Evolutionary conservation across 306 rosid species (phyloP), one percentile per base, ranked within the genome.

Genomic region (Casuarina glauca): DNA sequence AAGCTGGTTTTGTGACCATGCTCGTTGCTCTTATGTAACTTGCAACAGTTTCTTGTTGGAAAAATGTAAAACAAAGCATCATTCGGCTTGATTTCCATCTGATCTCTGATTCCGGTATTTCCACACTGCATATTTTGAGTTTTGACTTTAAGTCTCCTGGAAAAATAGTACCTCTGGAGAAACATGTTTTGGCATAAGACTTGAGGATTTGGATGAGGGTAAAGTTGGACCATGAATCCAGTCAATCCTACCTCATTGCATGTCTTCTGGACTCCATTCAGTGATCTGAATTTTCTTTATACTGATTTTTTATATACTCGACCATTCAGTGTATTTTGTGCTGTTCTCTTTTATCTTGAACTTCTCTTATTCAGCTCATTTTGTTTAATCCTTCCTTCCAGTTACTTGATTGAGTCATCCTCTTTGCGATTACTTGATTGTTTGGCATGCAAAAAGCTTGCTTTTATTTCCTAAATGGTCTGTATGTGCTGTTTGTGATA

Each of bases 1-100:
- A 64, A 64, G 70, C 70, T 15, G 70, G 70, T 39, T 48, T 64
- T 64, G 70, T 26, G 5, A 38, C 48, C 48, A 38, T 36, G 45
- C 63, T 57, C 35, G 70, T 36, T 64, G 70, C 70, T 64, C 20
- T 64, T 6, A 39, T 64, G 45, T 64, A 38, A 1, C 45, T 64
- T 41, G 70, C 49, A 64, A 48, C 11, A 64, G 70, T 64, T 39
- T 36, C 44, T 64, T 36, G 44, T 36, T 48, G 48, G 0, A 48
- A 64, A 64, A 10, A 8, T 36, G 19, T 64, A 39, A 39, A 36
- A 26, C 32, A 15, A 64, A 41, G 45, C 46, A 16, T 48, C 70
- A 5, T 64, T 64, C 13, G 41, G 70, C 70, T 15, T 36, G 10
- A 16, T 64, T 19, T 64, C 43, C 70, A 64, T 64, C 70, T 64